Conservation (phyloP, 1,139 yeast genomes). For the Kluyveromyces sp. region DNA sequence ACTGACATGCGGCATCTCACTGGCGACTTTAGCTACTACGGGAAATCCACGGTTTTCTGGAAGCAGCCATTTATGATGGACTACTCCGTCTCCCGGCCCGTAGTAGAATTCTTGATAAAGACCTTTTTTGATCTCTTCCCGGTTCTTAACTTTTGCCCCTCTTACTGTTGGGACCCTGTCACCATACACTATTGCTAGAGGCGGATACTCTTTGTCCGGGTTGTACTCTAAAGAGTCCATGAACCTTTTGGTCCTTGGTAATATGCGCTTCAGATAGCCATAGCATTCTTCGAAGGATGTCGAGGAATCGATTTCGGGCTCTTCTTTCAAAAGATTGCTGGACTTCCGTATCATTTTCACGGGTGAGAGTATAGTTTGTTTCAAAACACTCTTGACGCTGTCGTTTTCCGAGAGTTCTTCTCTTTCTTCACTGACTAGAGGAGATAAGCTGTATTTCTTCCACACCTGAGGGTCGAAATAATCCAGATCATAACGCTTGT, state of each 20-base stretch:
- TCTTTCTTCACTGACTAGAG: slow-evolving; percentile 53
- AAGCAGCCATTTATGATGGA: slow-evolving; percentile 73
- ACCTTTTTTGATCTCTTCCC: slow-evolving; percentile 62
- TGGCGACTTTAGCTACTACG: slow-evolving; percentile 60
- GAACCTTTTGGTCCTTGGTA: slow-evolving; percentile 54
- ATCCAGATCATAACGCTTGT: slow-evolving; percentile 58
- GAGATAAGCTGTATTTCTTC: slow-evolving; percentile 70
- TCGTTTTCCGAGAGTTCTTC: slow-evolving; percentile 9
- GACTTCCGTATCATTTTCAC: slow-evolving; percentile 11
- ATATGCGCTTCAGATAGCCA: slow-evolving; percentile 54
- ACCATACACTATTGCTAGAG: slow-evolving; percentile 75
- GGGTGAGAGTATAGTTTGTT: slow-evolving; percentile 8
- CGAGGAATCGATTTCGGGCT: slow-evolving; percentile 18
- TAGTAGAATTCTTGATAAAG: slow-evolving; percentile 69
- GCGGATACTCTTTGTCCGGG: slow-evolving; percentile 56
- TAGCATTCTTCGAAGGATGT: slow-evolving; percentile 54
- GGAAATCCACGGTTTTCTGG: slow-evolving; percentile 68
- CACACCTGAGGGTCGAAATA: slow-evolving; percentile 75
- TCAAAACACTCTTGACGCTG: slow-evolving; percentile 3
- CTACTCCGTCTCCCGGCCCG: slow-evolving; percentile 93
- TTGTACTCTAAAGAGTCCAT: slow-evolving; percentile 51
- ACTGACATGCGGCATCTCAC: slow-evolving; percentile 70
- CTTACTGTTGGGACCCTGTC: slow-evolving; percentile 77
- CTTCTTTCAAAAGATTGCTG: slow-evolving; percentile 10
- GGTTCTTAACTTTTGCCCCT: slow-evolving; percentile 58